phyloP scores from a whole-genome alignment of 164 flowering plant genomes.

The Echeveria elegans region DNA sequence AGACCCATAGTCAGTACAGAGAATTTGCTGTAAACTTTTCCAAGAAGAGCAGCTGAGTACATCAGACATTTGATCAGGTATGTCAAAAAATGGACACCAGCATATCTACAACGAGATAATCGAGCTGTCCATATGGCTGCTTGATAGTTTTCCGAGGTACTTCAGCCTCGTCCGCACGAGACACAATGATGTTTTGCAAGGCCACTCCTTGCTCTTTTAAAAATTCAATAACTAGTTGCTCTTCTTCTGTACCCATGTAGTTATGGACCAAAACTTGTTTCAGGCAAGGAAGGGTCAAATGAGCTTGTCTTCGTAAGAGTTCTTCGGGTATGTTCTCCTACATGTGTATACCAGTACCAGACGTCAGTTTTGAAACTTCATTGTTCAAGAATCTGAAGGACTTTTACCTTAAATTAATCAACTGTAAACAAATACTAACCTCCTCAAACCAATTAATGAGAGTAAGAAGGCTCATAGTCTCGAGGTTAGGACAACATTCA shows the following conservation, averaged over 20 bases:
- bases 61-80: not conserved
- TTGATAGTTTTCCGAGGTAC: not conserved
- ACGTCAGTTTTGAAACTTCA: not conserved
- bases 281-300: not conserved
- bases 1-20: too few relatives aligned
- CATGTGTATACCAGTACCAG: too few relatives aligned
- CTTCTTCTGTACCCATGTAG: slow-evolving; percentile 5
- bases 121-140: slow-evolving; percentile 1
- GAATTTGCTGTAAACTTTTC: too few relatives aligned
- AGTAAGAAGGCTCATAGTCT: slow-evolving; percentile 6
- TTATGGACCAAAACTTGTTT: not conserved
- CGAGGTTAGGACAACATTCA: slow-evolving; percentile 8
- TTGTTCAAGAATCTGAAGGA: not conserved
- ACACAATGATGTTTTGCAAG: not conserved
- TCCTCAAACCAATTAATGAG: slow-evolving; percentile 1
- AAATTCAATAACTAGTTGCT: not conserved
- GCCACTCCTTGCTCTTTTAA: not conserved
- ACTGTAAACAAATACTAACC: not conserved
- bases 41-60: too few relatives aligned
- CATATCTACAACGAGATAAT: not conserved
- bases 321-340: not conserved
- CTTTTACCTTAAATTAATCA: not conserved
- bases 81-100: not conserved
- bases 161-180: slow-evolving; percentile 1
- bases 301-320: not conserved